Base-by-base conservation (phyloP, 2,329 filamentous ascomycete species). In the Pseudocercospora fijiensis region DNA sequence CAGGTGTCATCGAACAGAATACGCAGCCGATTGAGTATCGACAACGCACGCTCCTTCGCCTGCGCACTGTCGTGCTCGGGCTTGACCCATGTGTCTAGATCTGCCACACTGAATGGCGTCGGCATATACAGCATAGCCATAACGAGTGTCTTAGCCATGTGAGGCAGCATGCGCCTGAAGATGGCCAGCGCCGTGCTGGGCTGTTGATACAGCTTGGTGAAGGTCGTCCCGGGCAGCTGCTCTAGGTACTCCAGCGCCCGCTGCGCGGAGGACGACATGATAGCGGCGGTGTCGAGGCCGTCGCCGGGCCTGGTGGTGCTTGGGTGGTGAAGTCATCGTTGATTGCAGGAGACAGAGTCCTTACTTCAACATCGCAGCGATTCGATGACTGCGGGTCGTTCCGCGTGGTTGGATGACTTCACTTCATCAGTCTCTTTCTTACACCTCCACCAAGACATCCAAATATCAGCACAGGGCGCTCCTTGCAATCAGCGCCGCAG, bases 61-160 rank as follows among this genome's bases (percentile, higher is more conserved):
- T 72, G 69, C 28, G 65, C 30, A 56, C 73, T 75, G 27, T 71
- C 67, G 8, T 53, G 55, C 47, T 84, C 83, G 5, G 91, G 85
- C 70, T 89, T 90, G 57, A 97, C 88, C 92, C 94, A 96, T 47
- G 86, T 80, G 71, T 98, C 92, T 64, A 99, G 85, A 72, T 96
- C 90, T 67, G 86, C 82, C n/a, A 91, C 84, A 1, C 87, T 85
- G 67, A 98, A 86, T 0, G 95, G 91, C 10, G 85, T 83, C 45
- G 91, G 90, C 81, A 96, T 90, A 80, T 96, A 99, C 3, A 99
- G 87, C 73, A 99, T 87, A 43, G 91, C 90, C 89, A 97, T 96
- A 65, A 99, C 94, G 73, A 99, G 90, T 16, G 88, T 92, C 83
- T 99, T 98, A 71, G 95, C 92, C 66, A 98, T 81, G 74, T 96